A percentile compares a stretch with the other conserved stretches of the same genome.
Conservation (phyloP, 2,329 filamentous ascomycete genomes). For the Amylocarpus encephaloides region DNA sequence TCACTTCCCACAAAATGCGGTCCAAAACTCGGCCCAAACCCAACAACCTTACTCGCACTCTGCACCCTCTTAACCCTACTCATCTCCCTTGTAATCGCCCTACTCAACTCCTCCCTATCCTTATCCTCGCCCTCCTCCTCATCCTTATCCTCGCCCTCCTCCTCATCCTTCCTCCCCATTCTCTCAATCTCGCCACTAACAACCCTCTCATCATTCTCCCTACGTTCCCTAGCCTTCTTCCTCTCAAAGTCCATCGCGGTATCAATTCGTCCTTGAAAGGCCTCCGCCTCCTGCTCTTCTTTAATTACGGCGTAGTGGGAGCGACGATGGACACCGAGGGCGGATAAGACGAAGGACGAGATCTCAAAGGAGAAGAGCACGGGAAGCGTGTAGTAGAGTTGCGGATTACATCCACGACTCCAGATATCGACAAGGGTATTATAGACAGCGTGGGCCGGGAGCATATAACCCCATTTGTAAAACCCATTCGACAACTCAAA, state of each 20-base stretch:
- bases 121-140: slow-evolving; percentile 19
- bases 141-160: slow-evolving; percentile 3
- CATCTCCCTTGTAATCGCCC: slow-evolving; percentile 12
- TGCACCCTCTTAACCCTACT: slow-evolving; percentile 1
- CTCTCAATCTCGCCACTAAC: slow-evolving; percentile 5
- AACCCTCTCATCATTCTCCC: slow-evolving; percentile 3
- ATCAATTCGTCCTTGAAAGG: slow-evolving; percentile 26
- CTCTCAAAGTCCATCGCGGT: slow-evolving; percentile 27
- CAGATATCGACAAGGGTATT: slow-evolving; percentile 37
- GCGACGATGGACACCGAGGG: slow-evolving; percentile 28
- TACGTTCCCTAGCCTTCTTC: slow-evolving; percentile 11
- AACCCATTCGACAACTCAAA: slow-evolving; percentile 53
- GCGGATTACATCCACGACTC: slow-evolving; percentile 37
- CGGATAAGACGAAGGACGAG: slow-evolving; percentile 18
- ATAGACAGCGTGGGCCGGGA: slow-evolving; percentile 55
- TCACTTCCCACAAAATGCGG: not conserved
- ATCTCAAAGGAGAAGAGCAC: slow-evolving; percentile 38
- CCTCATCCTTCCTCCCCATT: not conserved
- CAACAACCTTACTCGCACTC: slow-evolving; percentile 6
- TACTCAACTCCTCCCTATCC: slow-evolving; percentile 4
- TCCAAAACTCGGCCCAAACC: slow-evolving; percentile 21
- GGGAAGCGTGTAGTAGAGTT: slow-evolving; percentile 35
- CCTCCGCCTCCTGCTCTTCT: slow-evolving; percentile 22
- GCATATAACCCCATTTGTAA: slow-evolving; percentile 56
- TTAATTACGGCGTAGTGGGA: slow-evolving; percentile 30